Evolutionary conservation across 2,329 filamentous ascomycete genomes (phyloP).

Genomic region (Lasiodiplodia citricola): DNA sequence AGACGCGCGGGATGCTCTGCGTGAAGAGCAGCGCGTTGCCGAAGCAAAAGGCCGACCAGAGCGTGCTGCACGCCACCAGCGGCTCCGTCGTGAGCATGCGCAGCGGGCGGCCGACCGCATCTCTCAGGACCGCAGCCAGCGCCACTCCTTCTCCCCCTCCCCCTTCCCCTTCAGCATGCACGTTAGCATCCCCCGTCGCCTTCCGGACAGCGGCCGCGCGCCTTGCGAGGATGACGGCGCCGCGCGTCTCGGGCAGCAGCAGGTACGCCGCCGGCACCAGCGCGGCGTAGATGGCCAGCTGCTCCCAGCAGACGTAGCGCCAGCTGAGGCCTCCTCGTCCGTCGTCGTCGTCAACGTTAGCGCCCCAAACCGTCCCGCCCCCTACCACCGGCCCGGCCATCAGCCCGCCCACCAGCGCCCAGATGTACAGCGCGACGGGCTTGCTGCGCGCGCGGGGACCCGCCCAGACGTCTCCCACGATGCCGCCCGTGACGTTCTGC

Average conservation of each 20-base stretch:
- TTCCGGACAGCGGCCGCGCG: constrained; percentile 23
- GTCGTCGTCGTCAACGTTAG: constrained; percentile 33
- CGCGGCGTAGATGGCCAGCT: constrained; percentile 47
- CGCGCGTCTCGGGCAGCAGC: constrained; percentile 53
- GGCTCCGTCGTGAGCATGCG: constrained; percentile 56
- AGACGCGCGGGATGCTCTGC: constrained; percentile 53
- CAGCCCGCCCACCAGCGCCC: constrained; percentile 40
- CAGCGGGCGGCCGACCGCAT: constrained; percentile 36
- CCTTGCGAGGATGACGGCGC: constrained; percentile 48
- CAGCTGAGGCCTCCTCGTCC: neutral
- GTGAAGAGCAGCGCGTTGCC: constrained; percentile 56
- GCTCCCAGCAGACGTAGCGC: constrained; percentile 43
- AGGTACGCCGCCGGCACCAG: constrained; percentile 48
- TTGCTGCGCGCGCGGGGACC: constrained; percentile 47
- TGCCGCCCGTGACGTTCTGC: constrained; percentile 46
- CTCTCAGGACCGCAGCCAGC: neutral
- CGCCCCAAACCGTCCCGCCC: constrained; percentile 28
- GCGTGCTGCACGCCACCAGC: constrained; percentile 54
- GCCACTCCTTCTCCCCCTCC: neutral
- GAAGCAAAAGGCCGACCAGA: constrained; percentile 57
- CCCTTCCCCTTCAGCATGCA: constrained; percentile 33
- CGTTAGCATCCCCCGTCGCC: constrained; percentile 36
- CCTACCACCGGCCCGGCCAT: constrained; percentile 45
- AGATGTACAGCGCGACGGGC: constrained; percentile 49
- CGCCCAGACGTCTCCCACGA: constrained; percentile 45